Evolutionary conservation across 2,329 filamentous ascomycete species (phyloP).

Genomic region (Exophiala aquamarina): DNA sequence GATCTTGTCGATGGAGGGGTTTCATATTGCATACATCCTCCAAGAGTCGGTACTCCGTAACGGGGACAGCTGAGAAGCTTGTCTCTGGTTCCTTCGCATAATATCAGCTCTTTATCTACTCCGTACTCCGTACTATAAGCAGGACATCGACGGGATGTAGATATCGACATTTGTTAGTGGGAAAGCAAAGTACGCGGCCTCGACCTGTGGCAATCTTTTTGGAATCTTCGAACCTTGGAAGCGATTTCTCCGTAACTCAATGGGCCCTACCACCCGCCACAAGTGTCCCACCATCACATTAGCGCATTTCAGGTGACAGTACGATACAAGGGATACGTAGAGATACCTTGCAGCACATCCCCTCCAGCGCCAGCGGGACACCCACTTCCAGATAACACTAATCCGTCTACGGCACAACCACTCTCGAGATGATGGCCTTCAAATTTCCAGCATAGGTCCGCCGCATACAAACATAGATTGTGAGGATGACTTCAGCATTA

Average conservation of each 20-base stretch:
- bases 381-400: conserved; percentile 10
- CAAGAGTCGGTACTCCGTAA: too few relatives aligned
- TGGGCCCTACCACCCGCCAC: conserved; percentile 11
- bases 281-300: conserved; percentile 23
- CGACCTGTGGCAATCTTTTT: conserved; percentile 2
- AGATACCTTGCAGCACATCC: too few relatives aligned
- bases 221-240: background rate
- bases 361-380: too few relatives aligned
- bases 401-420: conserved; percentile 11
- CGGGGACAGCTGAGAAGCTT: too few relatives aligned
- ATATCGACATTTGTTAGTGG: too few relatives aligned
- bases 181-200: background rate
- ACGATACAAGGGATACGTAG: too few relatives aligned
- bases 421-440: conserved; percentile 21
- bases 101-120: too few relatives aligned
- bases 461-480: conserved; percentile 2
- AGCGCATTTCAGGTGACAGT: conserved; percentile 12
- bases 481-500: conserved; percentile 1
- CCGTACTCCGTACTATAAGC: too few relatives aligned
- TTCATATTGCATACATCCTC: too few relatives aligned
- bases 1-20: background rate
- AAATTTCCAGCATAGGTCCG: conserved; percentile 25
- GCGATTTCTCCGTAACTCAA: conserved; percentile 2
- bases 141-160: too few relatives aligned
- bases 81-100: too few relatives aligned